Evolutionary conservation across 495 filamentous ascomycete genomes (phyloP), one percentile per base, ranked within the genome.

Genomic region (Lasiosphaeria hispida): DNA sequence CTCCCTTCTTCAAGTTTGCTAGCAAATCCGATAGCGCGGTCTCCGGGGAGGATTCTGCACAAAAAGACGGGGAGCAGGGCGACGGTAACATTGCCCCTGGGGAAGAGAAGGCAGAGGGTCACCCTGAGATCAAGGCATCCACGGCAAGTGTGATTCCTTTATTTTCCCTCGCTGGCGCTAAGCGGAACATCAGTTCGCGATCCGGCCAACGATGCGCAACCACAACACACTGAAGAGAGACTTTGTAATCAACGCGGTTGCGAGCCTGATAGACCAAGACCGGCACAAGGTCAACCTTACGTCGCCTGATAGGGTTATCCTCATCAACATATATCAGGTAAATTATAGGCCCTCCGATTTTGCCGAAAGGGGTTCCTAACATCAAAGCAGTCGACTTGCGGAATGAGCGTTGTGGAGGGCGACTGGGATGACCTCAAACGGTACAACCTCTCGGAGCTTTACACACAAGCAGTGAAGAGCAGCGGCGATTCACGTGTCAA

Each of bases 301-400:
- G 34, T 80, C 83, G 23, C 91, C 91, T 34, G 92, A 97, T 71
- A 75, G 89, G 59, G 80, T 94, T 33, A 91, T 99, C 62, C 72
- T 97, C 37, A 86, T 98, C 35, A 90, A 96, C 63, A 78, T 99
- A 17, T 93, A 88, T 69, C 86, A 94, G 82, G 93, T 95, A 77
- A 68, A 57, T 39, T 18, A n/a, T 11, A 53, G 14, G 0, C 1
- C 36, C 7, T 34, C 10, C 30, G 36, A 10, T 11, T 23, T 10
- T 7, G 40, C 23, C 23, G 23, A 30, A 30, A 30, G 23, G 23
- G 23, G 23, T 30, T 5, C 23, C 33, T 59, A 45, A 47, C 53
- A 42, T 23, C 34, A 1, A 8, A 23, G 35, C 43, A 80, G 76
- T 72, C 64, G 15, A 72, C 74, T 15, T 75, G 71, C 49, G 72